Conservation (phyloP, 805 yeast species). For the Kuraishia cidri region DNA sequence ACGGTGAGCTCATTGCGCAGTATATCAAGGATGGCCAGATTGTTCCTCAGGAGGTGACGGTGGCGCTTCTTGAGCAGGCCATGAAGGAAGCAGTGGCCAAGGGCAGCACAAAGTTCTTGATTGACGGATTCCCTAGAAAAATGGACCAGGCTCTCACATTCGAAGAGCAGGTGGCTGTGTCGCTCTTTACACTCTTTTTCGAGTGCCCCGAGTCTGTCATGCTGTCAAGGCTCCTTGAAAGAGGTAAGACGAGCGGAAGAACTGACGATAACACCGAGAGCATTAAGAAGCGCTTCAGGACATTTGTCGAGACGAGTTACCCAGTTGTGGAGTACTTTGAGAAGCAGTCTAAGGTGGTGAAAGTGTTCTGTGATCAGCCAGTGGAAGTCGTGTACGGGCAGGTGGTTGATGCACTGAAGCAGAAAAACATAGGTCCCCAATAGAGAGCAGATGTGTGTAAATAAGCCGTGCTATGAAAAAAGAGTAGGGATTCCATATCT, state of each 20-base stretch:
- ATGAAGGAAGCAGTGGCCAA: constrained; percentile 41
- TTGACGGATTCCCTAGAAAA: constrained; percentile 96
- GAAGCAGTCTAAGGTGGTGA: constrained; percentile 65
- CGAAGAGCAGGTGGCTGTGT: constrained; percentile 67
- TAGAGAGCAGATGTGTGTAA: no score
- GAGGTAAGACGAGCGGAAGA: constrained; percentile 95
- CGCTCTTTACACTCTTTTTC: constrained; percentile 64
- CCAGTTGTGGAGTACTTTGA: constrained; percentile 88
- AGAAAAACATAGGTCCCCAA: constrained; percentile 22
- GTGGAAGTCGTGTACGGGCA: constrained; percentile 69
- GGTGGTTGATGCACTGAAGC: constrained; percentile 59
- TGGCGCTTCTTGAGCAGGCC: constrained; percentile 75
- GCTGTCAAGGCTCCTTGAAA: constrained; percentile 75
- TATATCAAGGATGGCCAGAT: constrained; percentile 82
- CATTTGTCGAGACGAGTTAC: constrained; percentile 82
- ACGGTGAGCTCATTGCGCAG: constrained; percentile 77
- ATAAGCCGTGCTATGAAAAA: no score
- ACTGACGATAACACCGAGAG: constrained; percentile 89
- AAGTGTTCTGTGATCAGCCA: constrained; percentile 68
- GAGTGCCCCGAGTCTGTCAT: constrained; percentile 79
- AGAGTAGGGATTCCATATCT: no score
- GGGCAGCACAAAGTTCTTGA: constrained; percentile 61
- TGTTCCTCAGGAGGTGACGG: constrained; percentile 90
- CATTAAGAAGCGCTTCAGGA: constrained; percentile 80
- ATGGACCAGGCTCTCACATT: constrained; percentile 98